These are phyloP conservation scores for Podospora sp. DNA, from an alignment of 495 filamentous ascomycete species.

Conservation along the genomic window DNA sequence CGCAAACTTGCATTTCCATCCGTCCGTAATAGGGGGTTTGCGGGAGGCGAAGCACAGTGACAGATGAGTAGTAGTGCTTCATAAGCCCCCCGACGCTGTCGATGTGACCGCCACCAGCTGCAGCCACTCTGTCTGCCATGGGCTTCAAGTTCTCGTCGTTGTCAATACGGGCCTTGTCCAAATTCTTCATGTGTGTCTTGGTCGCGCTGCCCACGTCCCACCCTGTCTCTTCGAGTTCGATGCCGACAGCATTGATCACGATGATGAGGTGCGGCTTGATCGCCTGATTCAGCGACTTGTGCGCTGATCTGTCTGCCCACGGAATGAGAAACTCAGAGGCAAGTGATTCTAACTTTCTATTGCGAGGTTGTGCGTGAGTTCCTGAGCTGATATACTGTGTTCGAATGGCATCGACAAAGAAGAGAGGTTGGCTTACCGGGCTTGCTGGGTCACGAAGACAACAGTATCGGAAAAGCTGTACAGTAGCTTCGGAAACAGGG, in stretches of 20 bases:
- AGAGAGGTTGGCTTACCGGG: constrained; percentile 38
- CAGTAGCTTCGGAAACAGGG: constrained; percentile 57
- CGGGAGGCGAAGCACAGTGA: constrained; percentile 58
- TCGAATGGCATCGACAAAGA: neutral
- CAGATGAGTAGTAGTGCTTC: constrained; percentile 55
- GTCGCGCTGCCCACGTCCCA: constrained; percentile 56
- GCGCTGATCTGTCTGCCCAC: constrained; percentile 46
- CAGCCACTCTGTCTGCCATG: constrained; percentile 28
- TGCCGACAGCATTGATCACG: constrained; percentile 54
- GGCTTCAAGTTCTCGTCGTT: constrained; percentile 20
- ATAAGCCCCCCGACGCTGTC: constrained; percentile 41
- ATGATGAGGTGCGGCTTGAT: constrained; percentile 58
- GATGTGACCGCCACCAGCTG: constrained; percentile 30
- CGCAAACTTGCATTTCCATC: constrained; percentile 53
- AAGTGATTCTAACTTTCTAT: constrained; percentile 38
- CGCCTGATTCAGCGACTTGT: constrained; percentile 59
- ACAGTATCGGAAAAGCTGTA: constrained; percentile 59
- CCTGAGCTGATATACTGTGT: neutral
- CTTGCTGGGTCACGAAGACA: constrained; percentile 54
- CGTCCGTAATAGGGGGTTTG: constrained; percentile 47
- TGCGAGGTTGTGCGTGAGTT: too few species aligned
- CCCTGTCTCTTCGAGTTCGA: constrained; percentile 43
- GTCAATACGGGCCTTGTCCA: constrained; percentile 18
- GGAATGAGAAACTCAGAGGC: constrained; percentile 49
- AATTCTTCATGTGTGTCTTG: constrained; percentile 38